Evolutionary conservation across 768 basidiomycete species (phyloP).

Genomic region (Ramaria sp.): DNA sequence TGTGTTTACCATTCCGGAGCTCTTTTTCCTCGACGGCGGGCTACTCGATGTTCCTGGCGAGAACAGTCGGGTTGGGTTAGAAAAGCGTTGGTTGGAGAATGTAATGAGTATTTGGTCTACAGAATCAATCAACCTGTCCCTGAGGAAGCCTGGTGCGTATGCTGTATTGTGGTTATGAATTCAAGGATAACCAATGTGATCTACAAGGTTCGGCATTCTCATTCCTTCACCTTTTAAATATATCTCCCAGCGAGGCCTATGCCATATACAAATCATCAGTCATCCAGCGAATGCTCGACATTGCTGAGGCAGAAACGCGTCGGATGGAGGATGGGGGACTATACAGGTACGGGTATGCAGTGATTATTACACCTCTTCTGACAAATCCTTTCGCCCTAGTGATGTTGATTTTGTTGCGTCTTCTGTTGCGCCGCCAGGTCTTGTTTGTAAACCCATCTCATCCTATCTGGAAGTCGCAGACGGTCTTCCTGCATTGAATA

Average conservation of each 20-base stretch:
- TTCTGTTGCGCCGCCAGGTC: conserved; percentile 22
- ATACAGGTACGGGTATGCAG: conserved; percentile 8
- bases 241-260: conserved; percentile 56
- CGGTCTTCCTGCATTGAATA: conserved; percentile 40
- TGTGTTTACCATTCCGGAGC: conserved; percentile 58
- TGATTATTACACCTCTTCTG: not conserved
- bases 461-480: conserved; percentile 25
- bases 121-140: conserved; percentile 65
- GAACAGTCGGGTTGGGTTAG: conserved; percentile 33
- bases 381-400: conserved; percentile 27
- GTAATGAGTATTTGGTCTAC: conserved; percentile 88
- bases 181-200: not conserved
- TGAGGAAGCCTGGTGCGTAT: conserved; percentile 52
- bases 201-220: conserved; percentile 50
- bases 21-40: conserved; percentile 73
- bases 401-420: conserved; percentile 43
- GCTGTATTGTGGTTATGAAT: not conserved
- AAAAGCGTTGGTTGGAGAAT: conserved; percentile 45
- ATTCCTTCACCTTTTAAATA: conserved; percentile 62
- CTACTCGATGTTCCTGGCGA: conserved; percentile 54
- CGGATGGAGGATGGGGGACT: conserved; percentile 24
- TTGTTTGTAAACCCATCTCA: conserved; percentile 23
- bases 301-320: conserved; percentile 32
- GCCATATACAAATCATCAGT: conserved; percentile 47
- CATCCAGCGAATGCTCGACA: conserved; percentile 42